Percentiles rank a stretch among this genome's conserved stretches.
Conservation (phyloP, 2,329 filamentous ascomycete genomes). For the Microsporum canis region DNA sequence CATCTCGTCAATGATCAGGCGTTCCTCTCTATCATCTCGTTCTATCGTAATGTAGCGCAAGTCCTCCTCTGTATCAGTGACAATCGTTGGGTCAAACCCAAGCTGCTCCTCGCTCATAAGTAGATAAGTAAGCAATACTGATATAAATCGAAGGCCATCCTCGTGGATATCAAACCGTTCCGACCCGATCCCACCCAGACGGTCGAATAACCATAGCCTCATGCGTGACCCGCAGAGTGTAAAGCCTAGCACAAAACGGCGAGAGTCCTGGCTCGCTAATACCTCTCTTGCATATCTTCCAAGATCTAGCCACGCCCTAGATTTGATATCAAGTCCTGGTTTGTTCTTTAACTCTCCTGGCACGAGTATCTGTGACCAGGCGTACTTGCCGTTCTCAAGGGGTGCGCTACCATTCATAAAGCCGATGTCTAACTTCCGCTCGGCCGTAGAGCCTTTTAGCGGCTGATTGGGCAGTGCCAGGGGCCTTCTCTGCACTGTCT, state of each 20-base stretch:
- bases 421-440: constrained; percentile 27
- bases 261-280: constrained; percentile 5
- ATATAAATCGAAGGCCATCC: constrained; percentile 7
- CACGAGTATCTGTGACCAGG: constrained; percentile 37
- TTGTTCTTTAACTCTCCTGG: constrained; percentile 26
- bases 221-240: constrained; percentile 38
- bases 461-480: constrained; percentile 18
- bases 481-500: constrained; percentile 8
- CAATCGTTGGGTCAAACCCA: constrained; percentile 38
- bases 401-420: constrained; percentile 24
- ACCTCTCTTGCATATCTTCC: constrained; percentile 9
- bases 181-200: constrained; percentile 38
- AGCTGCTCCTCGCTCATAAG: constrained; percentile 33
- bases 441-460: constrained; percentile 21
- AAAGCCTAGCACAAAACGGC: constrained; percentile 38
- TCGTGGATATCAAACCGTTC: constrained; percentile 9
- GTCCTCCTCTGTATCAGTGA: constrained; percentile 12
- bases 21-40: constrained; percentile 22
- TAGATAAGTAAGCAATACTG: constrained; percentile 7
- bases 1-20: constrained; percentile 30
- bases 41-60: constrained; percentile 8
- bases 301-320: constrained; percentile 24
- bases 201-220: constrained; percentile 39
- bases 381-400: constrained; percentile 17
- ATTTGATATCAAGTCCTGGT: constrained; percentile 21